phyloP scores from a whole-genome alignment of 2,329 filamentous ascomycete species.

The Penicillium sclerotigenum region DNA sequence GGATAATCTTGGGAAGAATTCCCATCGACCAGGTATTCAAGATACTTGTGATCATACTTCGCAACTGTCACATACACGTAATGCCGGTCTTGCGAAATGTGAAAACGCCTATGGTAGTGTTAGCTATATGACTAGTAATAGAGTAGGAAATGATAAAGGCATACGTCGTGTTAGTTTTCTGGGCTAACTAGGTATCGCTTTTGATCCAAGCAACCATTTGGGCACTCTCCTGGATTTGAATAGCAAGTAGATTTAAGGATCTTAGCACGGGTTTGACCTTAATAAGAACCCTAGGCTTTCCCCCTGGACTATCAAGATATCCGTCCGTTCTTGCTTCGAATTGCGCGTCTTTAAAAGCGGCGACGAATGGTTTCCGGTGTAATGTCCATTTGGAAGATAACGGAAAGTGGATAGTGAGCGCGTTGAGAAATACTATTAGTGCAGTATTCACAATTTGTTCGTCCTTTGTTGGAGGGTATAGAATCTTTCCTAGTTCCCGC shows the following conservation, averaged over 20 bases:
- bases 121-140: not conserved
- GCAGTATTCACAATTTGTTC: not conserved
- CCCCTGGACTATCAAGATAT: not conserved
- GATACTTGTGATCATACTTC: not conserved
- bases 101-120: not conserved
- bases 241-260: accelerated
- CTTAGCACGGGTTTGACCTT: not conserved
- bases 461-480: not conserved
- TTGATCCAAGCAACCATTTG: not conserved
- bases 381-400: not conserved
- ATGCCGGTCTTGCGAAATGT: not conserved
- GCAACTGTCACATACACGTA: not conserved
- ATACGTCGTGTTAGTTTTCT: too few species aligned
- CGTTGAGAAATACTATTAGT: not conserved
- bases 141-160: not conserved
- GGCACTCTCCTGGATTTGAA: not conserved
- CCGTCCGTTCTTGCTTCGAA: not conserved
- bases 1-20: accelerated
- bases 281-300: not conserved
- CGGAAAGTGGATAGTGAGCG: not conserved
- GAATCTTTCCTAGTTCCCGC: not conserved
- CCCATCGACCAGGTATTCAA: not conserved
- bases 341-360: not conserved
- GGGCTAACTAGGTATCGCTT: too few species aligned
- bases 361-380: not conserved